Conservation (phyloP, 768 basidiomycete genomes). For the Gloeophyllum trabeum region DNA sequence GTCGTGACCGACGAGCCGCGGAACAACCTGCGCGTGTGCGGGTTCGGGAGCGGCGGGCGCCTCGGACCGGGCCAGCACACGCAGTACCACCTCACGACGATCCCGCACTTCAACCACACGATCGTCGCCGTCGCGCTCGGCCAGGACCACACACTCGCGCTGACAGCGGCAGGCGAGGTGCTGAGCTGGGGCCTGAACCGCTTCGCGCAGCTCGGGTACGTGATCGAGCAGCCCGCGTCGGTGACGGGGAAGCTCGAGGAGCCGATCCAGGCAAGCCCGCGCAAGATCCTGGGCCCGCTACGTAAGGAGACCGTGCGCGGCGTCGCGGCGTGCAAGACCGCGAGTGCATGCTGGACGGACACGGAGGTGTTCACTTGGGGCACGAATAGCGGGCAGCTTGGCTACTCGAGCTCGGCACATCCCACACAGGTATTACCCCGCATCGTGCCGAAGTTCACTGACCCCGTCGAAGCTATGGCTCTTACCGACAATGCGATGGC, state of each 20-base stretch:
- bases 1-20: slow-evolving; percentile 48
- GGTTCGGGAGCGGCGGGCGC: slow-evolving; percentile 82
- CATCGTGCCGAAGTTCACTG: slow-evolving; percentile 66
- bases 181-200: slow-evolving; percentile 88
- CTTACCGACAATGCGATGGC: slow-evolving; percentile 78
- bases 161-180: slow-evolving; percentile 75
- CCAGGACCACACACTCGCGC: slow-evolving; percentile 88
- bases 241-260: slow-evolving; percentile 54
- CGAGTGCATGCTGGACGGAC: slow-evolving; percentile 84
- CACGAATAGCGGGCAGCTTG: slow-evolving; percentile 86
- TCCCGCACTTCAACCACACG: slow-evolving; percentile 42
- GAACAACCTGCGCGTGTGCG: slow-evolving; percentile 75
- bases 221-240: slow-evolving; percentile 45
- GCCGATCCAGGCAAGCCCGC: slow-evolving; percentile 69
- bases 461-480: slow-evolving; percentile 60
- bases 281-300: slow-evolving; percentile 62
- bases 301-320: slow-evolving; percentile 74
- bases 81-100: slow-evolving; percentile 58
- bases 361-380: slow-evolving; percentile 81
- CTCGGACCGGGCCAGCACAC: slow-evolving; percentile 71
- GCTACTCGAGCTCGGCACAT: slow-evolving; percentile 71
- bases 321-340: slow-evolving; percentile 76
- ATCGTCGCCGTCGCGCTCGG: slow-evolving; percentile 71
- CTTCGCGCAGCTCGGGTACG: slow-evolving; percentile 83
- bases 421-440: slow-evolving; percentile 71